Percentiles rank a stretch among this genome's conserved stretches.
Evolutionary conservation across 1,139 yeast species (phyloP).

Genomic region (Petasospora rhodanensis): DNA sequence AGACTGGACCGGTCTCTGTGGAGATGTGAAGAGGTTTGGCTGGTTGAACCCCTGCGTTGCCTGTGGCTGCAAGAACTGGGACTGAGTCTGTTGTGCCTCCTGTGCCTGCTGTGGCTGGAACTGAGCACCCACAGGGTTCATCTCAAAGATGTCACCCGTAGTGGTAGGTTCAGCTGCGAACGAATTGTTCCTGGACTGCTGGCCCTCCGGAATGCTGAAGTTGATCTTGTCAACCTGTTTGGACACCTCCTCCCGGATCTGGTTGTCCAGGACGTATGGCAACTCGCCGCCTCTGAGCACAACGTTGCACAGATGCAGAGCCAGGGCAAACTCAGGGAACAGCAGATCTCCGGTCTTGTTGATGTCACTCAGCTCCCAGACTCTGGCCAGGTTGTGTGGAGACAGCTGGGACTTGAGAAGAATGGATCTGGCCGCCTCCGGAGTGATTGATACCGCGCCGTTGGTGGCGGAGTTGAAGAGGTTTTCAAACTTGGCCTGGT

Average conservation of each 20-base stretch:
- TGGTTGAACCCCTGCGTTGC: slow-evolving; percentile 24
- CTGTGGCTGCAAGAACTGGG: too few species aligned
- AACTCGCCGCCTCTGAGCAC: slow-evolving; percentile 73
- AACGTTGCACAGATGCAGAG: slow-evolving; percentile 81
- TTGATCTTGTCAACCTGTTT: slow-evolving; percentile 87
- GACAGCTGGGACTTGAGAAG: slow-evolving; percentile 75
- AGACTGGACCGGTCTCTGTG: slow-evolving; percentile 13
- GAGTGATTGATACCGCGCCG: slow-evolving; percentile 75
- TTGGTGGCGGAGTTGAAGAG: slow-evolving; percentile 72
- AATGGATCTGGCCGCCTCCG: slow-evolving; percentile 75
- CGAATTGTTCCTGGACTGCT: slow-evolving; percentile 1
- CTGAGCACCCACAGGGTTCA: slow-evolving; percentile 7
- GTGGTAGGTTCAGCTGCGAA: too few species aligned
- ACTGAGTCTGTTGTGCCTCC: too few species aligned
- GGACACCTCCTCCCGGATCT: slow-evolving; percentile 76
- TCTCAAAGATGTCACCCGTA: slow-evolving; percentile 21
- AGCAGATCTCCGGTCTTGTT: slow-evolving; percentile 78
- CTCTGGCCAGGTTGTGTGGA: slow-evolving; percentile 74
- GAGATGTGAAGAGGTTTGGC: slow-evolving; percentile 24
- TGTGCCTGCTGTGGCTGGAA: slow-evolving; percentile 1
- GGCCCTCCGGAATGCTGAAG: slow-evolving; percentile 65
- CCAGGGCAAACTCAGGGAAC: slow-evolving; percentile 93
- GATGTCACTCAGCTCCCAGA: slow-evolving; percentile 89
- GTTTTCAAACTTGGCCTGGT: slow-evolving; percentile 80
- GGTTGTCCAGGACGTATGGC: slow-evolving; percentile 69